Conservation (phyloP, 306 rosid species). For the Prunus fruticosa region DNA sequence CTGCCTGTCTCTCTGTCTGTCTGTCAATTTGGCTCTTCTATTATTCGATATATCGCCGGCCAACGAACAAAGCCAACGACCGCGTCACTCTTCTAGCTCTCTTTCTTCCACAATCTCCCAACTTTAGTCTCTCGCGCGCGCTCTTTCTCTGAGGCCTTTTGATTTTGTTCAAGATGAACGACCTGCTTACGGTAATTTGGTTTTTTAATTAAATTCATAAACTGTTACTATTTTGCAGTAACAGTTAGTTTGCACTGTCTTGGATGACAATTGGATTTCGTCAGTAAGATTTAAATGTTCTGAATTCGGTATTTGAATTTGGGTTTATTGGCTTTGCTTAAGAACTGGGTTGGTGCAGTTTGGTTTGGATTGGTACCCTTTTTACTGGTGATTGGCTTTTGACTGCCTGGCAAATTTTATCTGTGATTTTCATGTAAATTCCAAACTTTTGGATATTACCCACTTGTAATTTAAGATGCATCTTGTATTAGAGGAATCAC, state of each 20-base stretch:
- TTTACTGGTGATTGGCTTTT: conserved; percentile 5
- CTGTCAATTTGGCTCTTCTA: conserved; percentile 34
- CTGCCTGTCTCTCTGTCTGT: conserved; percentile 10
- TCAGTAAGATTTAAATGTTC: conserved; percentile 3
- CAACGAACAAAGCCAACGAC: conserved; percentile 23
- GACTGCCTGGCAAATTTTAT: not conserved
- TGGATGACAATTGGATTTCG: conserved; percentile 16
- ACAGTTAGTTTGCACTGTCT: conserved; percentile 9
- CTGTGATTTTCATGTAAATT: not conserved
- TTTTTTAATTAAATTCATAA: not conserved
- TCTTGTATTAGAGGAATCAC: conserved; percentile 9
- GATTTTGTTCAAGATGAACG: conserved; percentile 66
- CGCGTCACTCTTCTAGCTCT: conserved; percentile 2
- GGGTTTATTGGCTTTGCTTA: not conserved
- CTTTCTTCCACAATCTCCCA: conserved; percentile 5
- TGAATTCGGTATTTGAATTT: conserved; percentile 8
- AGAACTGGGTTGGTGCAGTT: not conserved
- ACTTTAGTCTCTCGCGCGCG: conserved; percentile 6
- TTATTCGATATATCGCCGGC: conserved; percentile 37
- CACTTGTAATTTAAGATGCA: conserved; percentile 4
- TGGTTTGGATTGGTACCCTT: not conserved
- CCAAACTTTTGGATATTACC: not conserved
- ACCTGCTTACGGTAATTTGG: conserved; percentile 73
- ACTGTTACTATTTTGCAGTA: not conserved
- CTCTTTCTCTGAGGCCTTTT: not conserved